Base-by-base conservation (phyloP, 1,139 yeast genomes). In the Saccharomycopsis phalli region DNA sequence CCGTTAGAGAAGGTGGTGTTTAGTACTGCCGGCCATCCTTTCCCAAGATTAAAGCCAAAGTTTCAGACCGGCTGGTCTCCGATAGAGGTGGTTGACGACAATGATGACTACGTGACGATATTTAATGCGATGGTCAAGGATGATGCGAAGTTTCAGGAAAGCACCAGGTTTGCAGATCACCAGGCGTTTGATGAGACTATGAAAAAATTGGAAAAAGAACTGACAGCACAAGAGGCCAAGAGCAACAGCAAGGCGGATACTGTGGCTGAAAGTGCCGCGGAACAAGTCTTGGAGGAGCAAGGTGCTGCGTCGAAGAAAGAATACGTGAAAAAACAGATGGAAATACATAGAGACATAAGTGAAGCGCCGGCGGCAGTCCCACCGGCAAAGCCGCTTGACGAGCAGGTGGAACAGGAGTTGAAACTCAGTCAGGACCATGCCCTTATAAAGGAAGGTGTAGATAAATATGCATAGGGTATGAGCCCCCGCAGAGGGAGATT, bases 21-120 rank as follows among this genome's bases (percentile, higher is more conserved):
- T 67, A 88, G 84, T 59, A 84, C 95, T 2, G 95, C 84, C 54
- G 96, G 94, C 0, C 97, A 88, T 59, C 94, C 94, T 34, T 74
- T 88, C 62, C 96, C 96, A 17, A 69, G 65, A 42, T 79, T 81
- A 50, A 68, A 63, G 16, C 69, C 73, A 2, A 55, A 60, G 36
- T 76, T 80, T 53, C 65, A 66, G 42, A 81, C 88, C 2, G 86
- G 84, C 0, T 81, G 91, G 87, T 51, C 36, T 37, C 33, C 35
- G 29, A 21, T 22, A 2, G 37, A 36, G 3, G 7, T 18, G n/a
- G 30, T 17, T 4, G 16, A 23, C 4, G 37, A 21, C 10, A 10
- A 17, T 13, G 28, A 31, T 19, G 40, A 29, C 10, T 16, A 34
- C 18, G 10, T 22, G 25, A 21, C 17, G 28, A 42, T 27, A 11